Evolutionary conservation across 495 filamentous ascomycete species (phyloP), one percentile per base, ranked within the genome.

Genomic region (Podospora comata): DNA sequence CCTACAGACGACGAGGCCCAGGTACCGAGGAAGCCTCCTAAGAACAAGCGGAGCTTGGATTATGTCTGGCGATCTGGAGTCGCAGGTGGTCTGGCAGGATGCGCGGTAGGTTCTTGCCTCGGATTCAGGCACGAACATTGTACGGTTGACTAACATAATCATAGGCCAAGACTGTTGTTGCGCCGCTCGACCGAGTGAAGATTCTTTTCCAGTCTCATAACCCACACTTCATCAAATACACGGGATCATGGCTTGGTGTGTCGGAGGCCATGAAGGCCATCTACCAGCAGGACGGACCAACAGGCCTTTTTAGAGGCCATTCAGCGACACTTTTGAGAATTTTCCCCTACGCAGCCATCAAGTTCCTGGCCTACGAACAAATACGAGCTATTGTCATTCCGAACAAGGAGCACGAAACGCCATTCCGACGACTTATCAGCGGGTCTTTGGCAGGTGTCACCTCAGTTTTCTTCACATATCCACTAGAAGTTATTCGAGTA

Each of bases 181-280:
- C 92, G 28, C 95, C 95, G 44, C 91, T 99, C 65, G 95, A 99
- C 81, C 89, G 95, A 58, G 95, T 99, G 75, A 99, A 99, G 78
- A 99, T 99, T 76, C 90, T 99, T 62, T 98, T 99, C 82, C 95
- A 99, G 80, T 89, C 95, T 64, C 91, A 91, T 67, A 97, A 93
- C 75, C 95, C 95, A 4, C 90, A 96, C 72, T 99, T 96, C 76
- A 84, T 89, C 32, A 96, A 95, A 79, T 98, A 98, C 77, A 87
- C 90, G 0, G 91, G 93, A 55, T 91, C 88, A 48, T 97, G 93
- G 92, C 83, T 84, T 68, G 95, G 95, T 32, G 85, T 95, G 13
- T 83, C 85, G 4, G 79, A 82, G 39, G 94, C 95, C 9, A 89
- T 98, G 71, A 85, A 85, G 66, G 92, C 93, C 68, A 98, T 99